Base-by-base conservation (phyloP, 192 early-diverging fungal species). In the Lunasporangiospora selenospora region DNA sequence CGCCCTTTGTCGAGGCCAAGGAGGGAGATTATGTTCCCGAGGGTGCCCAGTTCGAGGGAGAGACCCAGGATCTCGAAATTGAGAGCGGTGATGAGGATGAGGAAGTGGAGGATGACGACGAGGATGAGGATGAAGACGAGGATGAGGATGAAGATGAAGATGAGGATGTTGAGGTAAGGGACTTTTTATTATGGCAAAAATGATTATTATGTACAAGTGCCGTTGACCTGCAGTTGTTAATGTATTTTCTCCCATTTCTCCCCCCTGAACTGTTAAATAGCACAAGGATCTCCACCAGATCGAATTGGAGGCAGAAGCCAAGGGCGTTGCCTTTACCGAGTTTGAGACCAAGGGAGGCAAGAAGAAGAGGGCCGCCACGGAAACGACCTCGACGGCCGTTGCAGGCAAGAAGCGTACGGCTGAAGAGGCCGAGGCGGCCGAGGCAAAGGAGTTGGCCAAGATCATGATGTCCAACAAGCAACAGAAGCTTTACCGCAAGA, bases 391-490 rank as follows among this genome's bases (percentile, higher is more conserved):
- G 29, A 40, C 16, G 16, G 31, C 30, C 8, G 32, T 43, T 15
- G 57, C 55, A 3, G 58, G 66, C 34, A 89, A 89, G 83, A 84
- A 86, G 76, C 75, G 80, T 31, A 70, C 82, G 10, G 79, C 75
- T 27, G 84, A 87, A 56, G 75, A 81, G 47, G 82, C 75, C 15
- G 85, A 87, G 67, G 75, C 79, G 33, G 77, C 78, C 50, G 87
- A 84, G 53, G 81, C 66, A 23, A 91, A 95, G 77, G 92, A 92
- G 65, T 65, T 95, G 67, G 83, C 85, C 42, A 91, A 83, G 65
- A 90, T 92, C 53, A 92, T 95, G 92, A 95, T 95, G 93, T 82
- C 78, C 32, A 91, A 90, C 79, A 91, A 87, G 73, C 88, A 95
- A 55, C 82, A 83, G 65, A 89, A 87, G 53, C 67, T 95, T 46